Evolutionary conservation across 352 stramenopile genomes (phyloP).

Genomic region (Phytophthora fragariaefolia): DNA sequence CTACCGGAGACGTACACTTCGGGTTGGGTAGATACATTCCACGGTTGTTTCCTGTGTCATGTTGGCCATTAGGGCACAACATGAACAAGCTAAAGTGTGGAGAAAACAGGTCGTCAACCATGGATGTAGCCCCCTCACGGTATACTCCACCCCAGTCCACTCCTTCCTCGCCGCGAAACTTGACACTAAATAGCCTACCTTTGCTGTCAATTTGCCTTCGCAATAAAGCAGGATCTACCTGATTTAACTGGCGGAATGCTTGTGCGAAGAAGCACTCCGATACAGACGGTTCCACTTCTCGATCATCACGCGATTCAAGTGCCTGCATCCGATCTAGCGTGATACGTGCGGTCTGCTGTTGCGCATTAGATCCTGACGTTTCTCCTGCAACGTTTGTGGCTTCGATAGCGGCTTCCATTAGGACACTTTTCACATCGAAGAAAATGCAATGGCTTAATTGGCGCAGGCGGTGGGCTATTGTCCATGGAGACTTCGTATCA

Average conservation of each 20-base stretch:
- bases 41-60: slow-evolving; percentile 86
- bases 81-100: slow-evolving; percentile 87
- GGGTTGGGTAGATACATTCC: slow-evolving; percentile 91
- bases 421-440: slow-evolving; percentile 83
- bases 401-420: slow-evolving; percentile 86
- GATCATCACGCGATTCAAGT: slow-evolving; percentile 87
- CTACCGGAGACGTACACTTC: slow-evolving; percentile 87
- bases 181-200: slow-evolving; percentile 87
- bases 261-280: slow-evolving; percentile 95
- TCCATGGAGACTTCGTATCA: slow-evolving; percentile 75
- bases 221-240: slow-evolving; percentile 86
- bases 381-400: slow-evolving; percentile 68
- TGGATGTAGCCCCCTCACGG: slow-evolving; percentile 87
- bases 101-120: slow-evolving; percentile 91
- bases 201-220: slow-evolving; percentile 91
- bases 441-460: slow-evolving; percentile 88
- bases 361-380: slow-evolving; percentile 47
- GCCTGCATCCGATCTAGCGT: slow-evolving; percentile 86
- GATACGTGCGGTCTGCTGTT: slow-evolving; percentile 81
- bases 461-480: slow-evolving; percentile 71
- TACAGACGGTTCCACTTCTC: slow-evolving; percentile 85
- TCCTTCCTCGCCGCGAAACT: slow-evolving; percentile 90
- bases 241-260: slow-evolving; percentile 90
- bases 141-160: slow-evolving; percentile 92
- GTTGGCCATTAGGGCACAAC: slow-evolving; percentile 86